Base-by-base conservation (phyloP, 306 rosid species). In the Citrullus mucosospermus region DNA sequence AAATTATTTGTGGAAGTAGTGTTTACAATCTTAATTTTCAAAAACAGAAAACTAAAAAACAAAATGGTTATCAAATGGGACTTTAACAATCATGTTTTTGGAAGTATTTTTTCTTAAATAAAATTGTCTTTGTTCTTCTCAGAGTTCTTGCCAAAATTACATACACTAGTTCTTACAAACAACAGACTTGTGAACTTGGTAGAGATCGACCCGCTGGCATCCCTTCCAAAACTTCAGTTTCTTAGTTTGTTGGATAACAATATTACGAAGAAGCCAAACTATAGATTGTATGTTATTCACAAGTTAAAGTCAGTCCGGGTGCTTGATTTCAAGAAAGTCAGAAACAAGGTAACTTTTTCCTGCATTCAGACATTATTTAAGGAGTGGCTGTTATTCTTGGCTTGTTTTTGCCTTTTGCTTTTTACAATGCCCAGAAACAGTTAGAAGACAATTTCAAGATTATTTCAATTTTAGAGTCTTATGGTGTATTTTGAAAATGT, bases 171-270 rank as follows among this genome's bases (percentile, higher is more conserved):
- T 74, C 95, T 94, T 81, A 92, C 96, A 20, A 94, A 94, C 89
- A 94, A 94, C 87, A 88, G 97, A 90, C 93, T 94, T 80, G 97
- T 88, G 67, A 94, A 94, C 93, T 84, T 94, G 79, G 90, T 84
- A 32, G 98, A 94, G 87, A 94, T 94, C 65, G 96, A 94, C 80
- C 98, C 98, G 48, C 83, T 94, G 28, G 89, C 85, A 0, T 89
- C 96, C 79, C 96, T 94, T 74, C 76, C 90, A 3, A 92, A 87
- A 87, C 89, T 94, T 77, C 94, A 90, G 88, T 87, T 85, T 77
- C 97, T 94, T 76, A 92, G 95, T 82, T 86, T 94, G 55, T 80
- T 94, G 83, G 98, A 94, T 85, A 94, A 94, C 84, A 90, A 83
- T 81, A 87, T 94, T 78, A 94, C 97, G 0, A 94, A 94, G 90